These are phyloP conservation scores for Eucalyptus cloeziana DNA, from an alignment of 345 rosid species.

Conservation along the genomic window DNA sequence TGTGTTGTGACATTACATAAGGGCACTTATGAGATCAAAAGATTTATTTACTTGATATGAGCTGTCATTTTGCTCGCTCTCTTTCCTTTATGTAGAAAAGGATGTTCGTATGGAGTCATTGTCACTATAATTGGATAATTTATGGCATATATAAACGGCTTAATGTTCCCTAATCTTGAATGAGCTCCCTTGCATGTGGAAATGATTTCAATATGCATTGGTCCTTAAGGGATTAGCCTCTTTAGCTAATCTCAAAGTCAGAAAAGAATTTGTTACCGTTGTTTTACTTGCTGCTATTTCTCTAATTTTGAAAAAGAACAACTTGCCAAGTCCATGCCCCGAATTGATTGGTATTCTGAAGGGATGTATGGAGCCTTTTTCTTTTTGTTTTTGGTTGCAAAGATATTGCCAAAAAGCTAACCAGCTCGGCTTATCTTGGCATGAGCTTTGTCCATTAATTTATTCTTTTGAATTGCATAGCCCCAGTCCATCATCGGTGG, in stretches of 20 bases:
- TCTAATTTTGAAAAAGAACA: background rate
- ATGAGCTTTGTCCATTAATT: background rate
- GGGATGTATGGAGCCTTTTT: background rate
- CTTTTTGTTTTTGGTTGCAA: background rate
- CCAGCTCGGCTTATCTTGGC: background rate
- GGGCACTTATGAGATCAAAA: background rate
- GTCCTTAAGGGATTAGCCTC: background rate
- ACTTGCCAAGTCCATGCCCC: background rate
- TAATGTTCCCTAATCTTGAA: background rate
- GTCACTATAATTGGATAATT: background rate
- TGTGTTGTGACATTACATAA: background rate
- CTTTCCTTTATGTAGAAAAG: background rate
- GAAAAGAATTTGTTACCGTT: background rate
- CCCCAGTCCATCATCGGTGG: background rate
- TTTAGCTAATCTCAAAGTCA: background rate
- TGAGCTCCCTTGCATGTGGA: background rate
- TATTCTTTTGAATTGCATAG: background rate
- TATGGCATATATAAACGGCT: background rate
- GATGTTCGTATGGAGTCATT: background rate
- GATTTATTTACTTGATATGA: background rate
- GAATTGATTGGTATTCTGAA: background rate
- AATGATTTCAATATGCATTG: background rate
- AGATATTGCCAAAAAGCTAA: background rate
- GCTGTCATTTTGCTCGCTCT: background rate
- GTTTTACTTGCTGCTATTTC: background rate